phyloP scores from a whole-genome alignment of 2,329 filamentous ascomycete species.

The Trichoderma sp. region DNA sequence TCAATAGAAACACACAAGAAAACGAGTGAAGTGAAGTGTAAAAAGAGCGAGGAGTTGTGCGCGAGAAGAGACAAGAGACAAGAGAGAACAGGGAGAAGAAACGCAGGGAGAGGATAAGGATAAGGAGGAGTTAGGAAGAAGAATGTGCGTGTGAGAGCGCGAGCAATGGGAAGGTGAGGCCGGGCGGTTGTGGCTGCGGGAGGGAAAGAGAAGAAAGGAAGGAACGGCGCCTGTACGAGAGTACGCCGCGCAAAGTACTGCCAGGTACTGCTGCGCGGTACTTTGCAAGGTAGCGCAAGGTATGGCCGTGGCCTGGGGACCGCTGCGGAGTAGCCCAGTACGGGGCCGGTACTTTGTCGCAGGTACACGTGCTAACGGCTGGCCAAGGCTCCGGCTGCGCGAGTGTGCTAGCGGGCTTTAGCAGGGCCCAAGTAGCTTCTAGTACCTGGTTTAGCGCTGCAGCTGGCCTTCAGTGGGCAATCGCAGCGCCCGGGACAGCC shows the following conservation, averaged over 20 bases:
- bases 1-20: constrained; percentile 4
- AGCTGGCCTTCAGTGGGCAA: background rate
- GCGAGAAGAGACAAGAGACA: background rate
- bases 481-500: background rate
- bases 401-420: background rate
- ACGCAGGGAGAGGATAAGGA: constrained; percentile 20
- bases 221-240: background rate
- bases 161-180: constrained; percentile 8
- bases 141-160: constrained; percentile 4
- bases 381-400: background rate
- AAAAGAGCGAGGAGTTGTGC: constrained; percentile 13
- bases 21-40: constrained; percentile 5
- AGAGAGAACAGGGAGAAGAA: constrained; percentile 5
- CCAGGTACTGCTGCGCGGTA: background rate
- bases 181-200: constrained; percentile 18
- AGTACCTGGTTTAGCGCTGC: background rate
- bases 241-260: background rate
- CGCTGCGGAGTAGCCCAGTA: background rate
- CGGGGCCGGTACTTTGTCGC: background rate
- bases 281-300: background rate
- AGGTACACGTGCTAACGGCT: constrained; percentile 10
- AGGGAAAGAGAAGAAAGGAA: constrained; percentile 13
- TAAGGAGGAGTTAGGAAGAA: constrained; percentile 24
- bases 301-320: background rate
- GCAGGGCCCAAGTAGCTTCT: background rate